These are phyloP conservation scores for Tetraselmis chui DNA, from an alignment of 139 green algal species.

Conservation along the genomic window DNA sequence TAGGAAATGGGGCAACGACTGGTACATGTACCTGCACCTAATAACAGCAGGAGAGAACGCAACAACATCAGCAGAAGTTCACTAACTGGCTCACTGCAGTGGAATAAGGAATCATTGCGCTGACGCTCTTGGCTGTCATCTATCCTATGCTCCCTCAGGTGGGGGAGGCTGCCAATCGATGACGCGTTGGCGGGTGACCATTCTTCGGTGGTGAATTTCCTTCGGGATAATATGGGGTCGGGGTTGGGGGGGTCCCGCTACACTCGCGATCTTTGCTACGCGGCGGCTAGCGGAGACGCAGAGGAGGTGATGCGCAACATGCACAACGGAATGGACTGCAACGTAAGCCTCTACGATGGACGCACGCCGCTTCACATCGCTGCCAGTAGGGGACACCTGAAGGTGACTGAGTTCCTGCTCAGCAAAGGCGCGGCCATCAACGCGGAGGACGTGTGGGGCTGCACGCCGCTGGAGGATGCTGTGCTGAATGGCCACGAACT, in stretches of 20 bases:
- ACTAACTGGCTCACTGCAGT: too few relatives aligned
- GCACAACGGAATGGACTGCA: conserved; percentile 30
- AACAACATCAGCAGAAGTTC: too few relatives aligned
- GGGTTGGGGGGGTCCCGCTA: not conserved
- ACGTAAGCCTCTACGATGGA: conserved; percentile 35
- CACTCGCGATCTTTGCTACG: not conserved
- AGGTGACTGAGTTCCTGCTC: conserved; percentile 31
- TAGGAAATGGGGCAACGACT: too few relatives aligned
- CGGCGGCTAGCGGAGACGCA: not conserved
- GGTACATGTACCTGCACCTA: too few relatives aligned
- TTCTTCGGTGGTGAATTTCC: not conserved
- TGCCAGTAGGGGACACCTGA: conserved; percentile 7
- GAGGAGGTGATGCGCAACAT: conserved; percentile 6
- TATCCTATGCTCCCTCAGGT: too few relatives aligned
- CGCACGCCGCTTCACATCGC: conserved; percentile 44
- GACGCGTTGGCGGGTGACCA: not conserved
- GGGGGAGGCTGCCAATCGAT: not conserved
- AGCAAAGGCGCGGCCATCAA: conserved; percentile 17
- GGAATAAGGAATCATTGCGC: too few relatives aligned
- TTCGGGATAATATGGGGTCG: not conserved
- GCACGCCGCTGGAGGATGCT: conserved; percentile 12
- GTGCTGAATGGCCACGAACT: conserved; percentile 20
- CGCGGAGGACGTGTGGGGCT: conserved; percentile 22
- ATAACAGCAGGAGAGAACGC: too few relatives aligned
- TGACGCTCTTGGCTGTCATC: too few relatives aligned